phyloP scores from a whole-genome alignment of 371 early-diverging fungal species.

The Apophysomyces ossiformis region DNA sequence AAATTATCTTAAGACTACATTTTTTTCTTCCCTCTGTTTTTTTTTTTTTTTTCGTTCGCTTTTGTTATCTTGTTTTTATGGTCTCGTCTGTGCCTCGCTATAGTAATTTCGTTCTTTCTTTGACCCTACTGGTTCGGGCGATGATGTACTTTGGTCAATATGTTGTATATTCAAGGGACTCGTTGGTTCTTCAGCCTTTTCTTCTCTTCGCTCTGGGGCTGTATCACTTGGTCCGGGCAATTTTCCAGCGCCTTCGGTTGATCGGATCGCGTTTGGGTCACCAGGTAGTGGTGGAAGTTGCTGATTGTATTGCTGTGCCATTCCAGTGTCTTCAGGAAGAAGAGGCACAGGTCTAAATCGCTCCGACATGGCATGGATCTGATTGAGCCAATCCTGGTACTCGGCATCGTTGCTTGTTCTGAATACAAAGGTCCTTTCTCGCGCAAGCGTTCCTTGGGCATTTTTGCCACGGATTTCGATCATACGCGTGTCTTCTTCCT shows the following conservation, averaged over 20 bases:
- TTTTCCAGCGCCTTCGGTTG: conserved; percentile 1
- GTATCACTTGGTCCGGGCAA: neutral
- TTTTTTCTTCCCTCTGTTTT: neutral
- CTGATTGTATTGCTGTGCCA: neutral
- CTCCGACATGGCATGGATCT: conserved; percentile 18
- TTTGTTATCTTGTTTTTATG: neutral
- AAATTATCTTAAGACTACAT: no score
- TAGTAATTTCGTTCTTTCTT: neutral
- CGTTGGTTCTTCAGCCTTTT: neutral
- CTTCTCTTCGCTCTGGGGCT: neutral
- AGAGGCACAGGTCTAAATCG: conserved; percentile 23
- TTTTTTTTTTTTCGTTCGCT: neutral
- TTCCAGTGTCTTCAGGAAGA: conserved; percentile 1
- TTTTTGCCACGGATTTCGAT: conserved; percentile 38
- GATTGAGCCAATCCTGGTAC: conserved; percentile 28
- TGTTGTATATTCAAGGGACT: neutral
- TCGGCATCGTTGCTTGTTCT: conserved; percentile 23
- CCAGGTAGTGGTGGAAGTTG: neutral
- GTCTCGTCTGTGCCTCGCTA: neutral
- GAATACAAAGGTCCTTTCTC: conserved; percentile 27
- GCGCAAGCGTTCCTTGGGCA: conserved; percentile 23
- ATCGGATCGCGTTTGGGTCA: neutral
- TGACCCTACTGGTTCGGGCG: neutral
- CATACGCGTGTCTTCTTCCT: conserved; percentile 21
- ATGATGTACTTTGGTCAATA: neutral